These are phyloP conservation scores for Corymbia calophylla DNA, from an alignment of 441 rosid species.

Conservation along the genomic window DNA sequence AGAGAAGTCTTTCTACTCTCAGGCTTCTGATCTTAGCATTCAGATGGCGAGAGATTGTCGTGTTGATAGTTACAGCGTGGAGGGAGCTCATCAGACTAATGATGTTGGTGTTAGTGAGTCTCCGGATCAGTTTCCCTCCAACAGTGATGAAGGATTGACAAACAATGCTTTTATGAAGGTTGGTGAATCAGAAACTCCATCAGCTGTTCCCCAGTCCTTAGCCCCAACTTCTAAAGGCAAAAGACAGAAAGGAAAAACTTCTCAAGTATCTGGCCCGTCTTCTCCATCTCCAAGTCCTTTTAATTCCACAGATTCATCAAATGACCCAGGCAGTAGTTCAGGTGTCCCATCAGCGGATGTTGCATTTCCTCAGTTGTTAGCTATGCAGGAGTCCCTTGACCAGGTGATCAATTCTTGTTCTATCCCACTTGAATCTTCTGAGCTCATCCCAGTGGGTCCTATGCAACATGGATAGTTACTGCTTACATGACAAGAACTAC, in stretches of 20 bases:
- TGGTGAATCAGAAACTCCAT: conserved; percentile 19
- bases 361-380: conserved; percentile 22
- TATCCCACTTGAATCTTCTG: background rate
- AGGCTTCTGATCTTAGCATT: conserved; percentile 47
- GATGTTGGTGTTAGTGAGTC: conserved; percentile 14
- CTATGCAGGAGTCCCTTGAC: conserved; percentile 34
- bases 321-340: conserved; percentile 32
- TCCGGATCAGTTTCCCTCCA: conserved; percentile 10
- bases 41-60: conserved; percentile 36
- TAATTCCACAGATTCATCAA: conserved; percentile 36
- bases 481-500: background rate
- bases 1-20: conserved; percentile 41
- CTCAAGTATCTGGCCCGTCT: conserved; percentile 29
- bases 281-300: conserved; percentile 31
- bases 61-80: conserved; percentile 16
- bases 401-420: conserved; percentile 23
- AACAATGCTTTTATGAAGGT: conserved; percentile 21
- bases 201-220: conserved; percentile 17
- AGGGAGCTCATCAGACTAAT: conserved; percentile 19
- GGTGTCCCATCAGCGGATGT: conserved; percentile 26
- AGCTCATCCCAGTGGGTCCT: background rate
- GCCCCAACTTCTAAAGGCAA: conserved; percentile 27
- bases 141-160: conserved; percentile 10
- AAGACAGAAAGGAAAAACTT: conserved; percentile 29
- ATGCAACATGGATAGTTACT: background rate